Evolutionary conservation across 164 flowering plant genomes (phyloP).

Genomic region (Magnolia kwangsiensis): DNA sequence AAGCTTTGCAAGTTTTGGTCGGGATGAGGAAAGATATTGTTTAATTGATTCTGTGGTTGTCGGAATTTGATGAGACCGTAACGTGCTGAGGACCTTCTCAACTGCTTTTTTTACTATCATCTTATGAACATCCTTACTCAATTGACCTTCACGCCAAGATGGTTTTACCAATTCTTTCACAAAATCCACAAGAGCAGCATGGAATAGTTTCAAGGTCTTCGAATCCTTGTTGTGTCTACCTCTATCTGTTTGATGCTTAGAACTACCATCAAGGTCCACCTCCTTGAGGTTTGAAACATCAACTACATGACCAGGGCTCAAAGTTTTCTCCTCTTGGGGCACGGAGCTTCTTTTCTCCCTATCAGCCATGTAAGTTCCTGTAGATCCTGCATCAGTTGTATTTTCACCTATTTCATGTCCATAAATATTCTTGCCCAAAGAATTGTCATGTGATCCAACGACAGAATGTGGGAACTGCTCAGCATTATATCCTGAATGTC

Average conservation of each 20-base stretch:
- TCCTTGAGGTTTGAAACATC: constrained; percentile 22
- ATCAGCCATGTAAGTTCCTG: constrained; percentile 28
- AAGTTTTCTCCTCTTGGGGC: constrained; percentile 25
- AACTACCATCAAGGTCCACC: constrained; percentile 13
- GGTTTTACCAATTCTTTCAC: constrained; percentile 82
- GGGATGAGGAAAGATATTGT: constrained; percentile 61
- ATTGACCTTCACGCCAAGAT: constrained; percentile 70
- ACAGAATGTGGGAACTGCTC: constrained; percentile 19
- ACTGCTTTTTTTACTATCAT: constrained; percentile 72
- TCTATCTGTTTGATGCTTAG: constrained; percentile 22
- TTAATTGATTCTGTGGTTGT: constrained; percentile 44
- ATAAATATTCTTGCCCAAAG: constrained; percentile 19
- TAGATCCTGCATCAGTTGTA: constrained; percentile 24
- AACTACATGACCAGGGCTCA: constrained; percentile 17
- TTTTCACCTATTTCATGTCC: constrained; percentile 17
- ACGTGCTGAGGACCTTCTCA: constrained; percentile 71
- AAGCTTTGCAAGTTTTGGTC: constrained; percentile 72
- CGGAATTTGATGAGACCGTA: constrained; percentile 65
- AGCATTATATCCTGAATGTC: constrained; percentile 17
- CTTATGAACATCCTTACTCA: constrained; percentile 84
- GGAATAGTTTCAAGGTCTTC: constrained; percentile 50
- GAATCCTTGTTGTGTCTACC: constrained; percentile 40
- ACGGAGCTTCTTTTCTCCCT: constrained; percentile 16
- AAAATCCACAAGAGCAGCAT: constrained; percentile 62
- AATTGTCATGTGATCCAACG: constrained; percentile 13